phyloP scores from a whole-genome alignment of 1,284 basidiomycete genomes.

The Rhodotorula sp. region DNA sequence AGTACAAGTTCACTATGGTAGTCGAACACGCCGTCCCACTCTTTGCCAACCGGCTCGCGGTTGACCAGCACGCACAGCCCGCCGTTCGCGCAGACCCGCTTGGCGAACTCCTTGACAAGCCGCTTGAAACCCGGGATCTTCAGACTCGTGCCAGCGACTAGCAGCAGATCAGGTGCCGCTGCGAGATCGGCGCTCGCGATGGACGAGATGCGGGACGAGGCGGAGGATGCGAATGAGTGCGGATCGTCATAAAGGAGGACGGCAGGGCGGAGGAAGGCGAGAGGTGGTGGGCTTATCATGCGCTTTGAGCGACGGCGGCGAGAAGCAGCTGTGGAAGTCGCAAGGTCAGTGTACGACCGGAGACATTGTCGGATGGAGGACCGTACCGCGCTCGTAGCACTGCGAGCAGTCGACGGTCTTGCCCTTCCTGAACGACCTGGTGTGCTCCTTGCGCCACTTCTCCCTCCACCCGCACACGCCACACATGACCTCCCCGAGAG shows the following conservation, averaged over 20 bases:
- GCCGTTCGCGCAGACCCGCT: conserved; percentile 61
- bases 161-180: conserved; percentile 74
- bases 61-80: conserved; percentile 86
- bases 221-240: conserved; percentile 67
- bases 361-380: background rate
- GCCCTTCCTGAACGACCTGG: conserved; percentile 1
- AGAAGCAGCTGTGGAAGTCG: background rate
- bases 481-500: conserved; percentile 22
- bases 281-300: conserved; percentile 46
- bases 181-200: conserved; percentile 68
- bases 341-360: background rate
- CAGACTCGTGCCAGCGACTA: conserved; percentile 94
- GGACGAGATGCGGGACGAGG: conserved; percentile 61
- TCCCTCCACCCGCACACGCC: conserved; percentile 19
- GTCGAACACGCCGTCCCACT: conserved; percentile 86
- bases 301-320: conserved; percentile 52
- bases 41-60: conserved; percentile 70
- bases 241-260: conserved; percentile 89
- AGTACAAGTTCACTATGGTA: conserved; percentile 56
- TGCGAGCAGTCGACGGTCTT: conserved; percentile 10
- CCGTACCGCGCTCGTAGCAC: conserved; percentile 27
- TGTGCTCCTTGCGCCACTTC: conserved; percentile 14
- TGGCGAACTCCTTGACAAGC: conserved; percentile 89
- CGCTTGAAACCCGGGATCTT: conserved; percentile 92
- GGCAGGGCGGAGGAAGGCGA: conserved; percentile 73